phyloP scores from a whole-genome alignment of 148 eudicot species.

The Agrostemma githago region DNA sequence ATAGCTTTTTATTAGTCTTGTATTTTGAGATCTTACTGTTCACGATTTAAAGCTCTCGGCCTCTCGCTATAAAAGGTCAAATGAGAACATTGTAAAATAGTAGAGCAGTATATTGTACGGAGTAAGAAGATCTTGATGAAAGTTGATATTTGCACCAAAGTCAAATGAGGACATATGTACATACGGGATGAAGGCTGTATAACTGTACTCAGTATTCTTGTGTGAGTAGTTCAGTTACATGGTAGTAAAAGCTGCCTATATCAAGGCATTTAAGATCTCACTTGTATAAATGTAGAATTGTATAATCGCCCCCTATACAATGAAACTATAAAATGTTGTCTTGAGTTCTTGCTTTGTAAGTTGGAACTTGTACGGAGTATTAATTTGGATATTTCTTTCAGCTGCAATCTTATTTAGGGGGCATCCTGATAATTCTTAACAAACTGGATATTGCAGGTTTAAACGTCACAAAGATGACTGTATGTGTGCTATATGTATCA shows the following conservation, averaged over 20 bases:
- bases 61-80: not conserved
- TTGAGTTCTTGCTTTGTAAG: not conserved
- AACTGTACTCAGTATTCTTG: not conserved
- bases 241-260: not conserved
- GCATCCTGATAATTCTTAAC: constrained; percentile 4
- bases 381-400: not conserved
- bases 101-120: not conserved
- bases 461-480: constrained; percentile 93
- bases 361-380: not conserved
- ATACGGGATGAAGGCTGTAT: not conserved
- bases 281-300: not conserved
- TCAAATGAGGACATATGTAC: not conserved
- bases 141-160: not conserved
- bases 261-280: not conserved
- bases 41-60: not conserved
- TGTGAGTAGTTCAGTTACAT: not conserved
- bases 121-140: not conserved
- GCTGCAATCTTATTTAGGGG: not conserved
- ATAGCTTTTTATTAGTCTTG: too few species aligned
- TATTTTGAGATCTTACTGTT: not conserved
- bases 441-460: constrained; percentile 38
- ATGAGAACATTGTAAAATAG: not conserved
- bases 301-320: not conserved
- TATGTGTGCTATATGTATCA: constrained; percentile 90
- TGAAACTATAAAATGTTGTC: not conserved